A percentile compares a stretch with the other conserved stretches of the same genome.
Conservation (phyloP, 495 filamentous ascomycete species). For the Evernia prunastri region DNA sequence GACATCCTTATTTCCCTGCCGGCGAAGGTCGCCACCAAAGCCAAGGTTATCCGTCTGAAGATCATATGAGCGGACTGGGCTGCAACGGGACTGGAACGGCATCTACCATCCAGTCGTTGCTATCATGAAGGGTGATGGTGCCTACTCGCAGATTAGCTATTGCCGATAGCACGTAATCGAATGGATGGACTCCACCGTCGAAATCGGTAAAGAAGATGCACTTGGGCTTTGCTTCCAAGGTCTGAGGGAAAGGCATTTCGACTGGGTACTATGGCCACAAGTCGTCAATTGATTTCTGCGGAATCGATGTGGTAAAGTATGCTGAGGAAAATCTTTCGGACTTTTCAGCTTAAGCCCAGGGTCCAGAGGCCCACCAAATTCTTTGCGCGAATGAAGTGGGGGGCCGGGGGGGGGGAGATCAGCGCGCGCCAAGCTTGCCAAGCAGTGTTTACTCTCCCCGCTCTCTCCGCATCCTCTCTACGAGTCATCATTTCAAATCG, state of each 20-base stretch:
- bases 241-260: slow-evolving; percentile 31
- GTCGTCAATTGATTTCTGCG: neutral
- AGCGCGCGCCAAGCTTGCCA: slow-evolving; percentile 1
- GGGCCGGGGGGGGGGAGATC: too few species aligned
- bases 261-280: too few species aligned
- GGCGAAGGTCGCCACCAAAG: slow-evolving; percentile 61
- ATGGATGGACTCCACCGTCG: slow-evolving; percentile 87
- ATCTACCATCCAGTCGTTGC: slow-evolving; percentile 79
- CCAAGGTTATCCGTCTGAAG: slow-evolving; percentile 81
- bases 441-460: slow-evolving; percentile 1
- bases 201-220: slow-evolving; percentile 98
- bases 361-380: too few species aligned
- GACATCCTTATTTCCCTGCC: slow-evolving; percentile 61
- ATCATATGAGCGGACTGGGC: slow-evolving; percentile 19
- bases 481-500: slow-evolving; percentile 1
- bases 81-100: neutral
- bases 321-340: neutral
- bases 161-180: slow-evolving; percentile 56
- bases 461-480: slow-evolving; percentile 6
- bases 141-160: neutral
- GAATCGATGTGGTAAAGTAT: neutral
- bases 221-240: slow-evolving; percentile 60
- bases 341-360: neutral
- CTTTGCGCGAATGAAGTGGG: slow-evolving; percentile 1
- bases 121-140: slow-evolving; percentile 30